These are phyloP conservation scores for Cyberlindnera petersonii DNA, from an alignment of 805 yeast species.

Conservation along the genomic window DNA sequence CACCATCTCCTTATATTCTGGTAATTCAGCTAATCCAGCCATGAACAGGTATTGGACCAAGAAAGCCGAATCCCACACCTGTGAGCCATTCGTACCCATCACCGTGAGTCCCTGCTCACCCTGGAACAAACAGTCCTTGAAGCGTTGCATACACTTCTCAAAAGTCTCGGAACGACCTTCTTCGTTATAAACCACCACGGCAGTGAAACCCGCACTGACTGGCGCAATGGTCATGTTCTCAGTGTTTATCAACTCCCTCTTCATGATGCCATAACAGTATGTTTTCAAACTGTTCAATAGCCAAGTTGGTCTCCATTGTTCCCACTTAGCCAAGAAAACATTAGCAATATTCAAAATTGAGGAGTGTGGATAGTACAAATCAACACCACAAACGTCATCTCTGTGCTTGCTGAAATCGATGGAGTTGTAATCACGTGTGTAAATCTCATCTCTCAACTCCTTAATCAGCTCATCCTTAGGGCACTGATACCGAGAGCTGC, in stretches of 20 bases:
- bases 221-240: conserved; percentile 89
- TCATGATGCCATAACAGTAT: conserved; percentile 56
- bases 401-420: conserved; percentile 71
- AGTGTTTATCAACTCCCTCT: conserved; percentile 76
- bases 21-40: conserved; percentile 72
- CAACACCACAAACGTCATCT: conserved; percentile 86
- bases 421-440: conserved; percentile 53
- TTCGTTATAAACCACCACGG: conserved; percentile 63
- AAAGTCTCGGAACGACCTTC: conserved; percentile 73
- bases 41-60: conserved; percentile 76
- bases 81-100: conserved; percentile 97
- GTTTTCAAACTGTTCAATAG: conserved; percentile 48
- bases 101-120: conserved; percentile 90
- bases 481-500: conserved; percentile 52
- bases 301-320: conserved; percentile 74
- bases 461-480: conserved; percentile 58
- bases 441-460: conserved; percentile 77
- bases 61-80: conserved; percentile 95
- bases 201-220: conserved; percentile 79
- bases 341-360: conserved; percentile 59
- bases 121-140: conserved; percentile 74
- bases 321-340: conserved; percentile 56
- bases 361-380: conserved; percentile 91
- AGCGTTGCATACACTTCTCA: conserved; percentile 48
- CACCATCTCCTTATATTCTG: conserved; percentile 62